Evolutionary conservation across 164 flowering plant genomes (phyloP), one percentile per base, ranked within the genome.

Genomic region (Pachysandra terminalis): DNA sequence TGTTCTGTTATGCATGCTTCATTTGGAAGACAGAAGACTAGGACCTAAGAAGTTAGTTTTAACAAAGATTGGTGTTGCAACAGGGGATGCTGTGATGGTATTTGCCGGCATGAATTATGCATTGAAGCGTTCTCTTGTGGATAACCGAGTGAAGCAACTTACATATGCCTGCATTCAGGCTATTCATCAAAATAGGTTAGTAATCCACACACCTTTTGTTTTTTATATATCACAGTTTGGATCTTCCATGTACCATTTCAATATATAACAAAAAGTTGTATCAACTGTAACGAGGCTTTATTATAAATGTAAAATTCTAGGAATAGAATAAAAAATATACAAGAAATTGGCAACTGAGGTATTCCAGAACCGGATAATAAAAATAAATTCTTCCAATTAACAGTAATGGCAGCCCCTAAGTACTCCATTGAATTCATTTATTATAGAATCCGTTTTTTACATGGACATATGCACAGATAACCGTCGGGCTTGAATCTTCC

Each of bases 161-260:
- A 82, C 82, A 49, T 79, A 77, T 83, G 78, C 85, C 25, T 95
- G 96, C 71, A 74, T 92, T 61, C 81, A 76, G 68, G 93, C 97
- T 69, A 76, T 92, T 72, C 84, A 92, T 81, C 83, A 79, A 25
- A 89, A 89, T 63, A 92, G 97, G 99, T 91, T 68, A 49, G 79
- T 74, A 32, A 15, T 17, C 16, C 65, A 13, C 19, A 19, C 45
- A 45, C 16, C 37, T 24, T 55, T 61, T 24, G n/a, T 61, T 25
- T 67, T 28, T 54, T 3, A 27, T 0, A 59, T n/a, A n/a, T n/a
- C 8, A 24, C 28, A 49, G 21, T 59, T 48, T 59, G 19, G 22
- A 23, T n/a, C 48, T 35, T 63, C 2, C 9, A 7, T 48, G 19
- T 53, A 16, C 14, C 16, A 32, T 32, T 32, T 32, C 7, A 3